Conservation (phyloP, 2,329 filamentous ascomycete genomes). For the Fusarium sp. region DNA sequence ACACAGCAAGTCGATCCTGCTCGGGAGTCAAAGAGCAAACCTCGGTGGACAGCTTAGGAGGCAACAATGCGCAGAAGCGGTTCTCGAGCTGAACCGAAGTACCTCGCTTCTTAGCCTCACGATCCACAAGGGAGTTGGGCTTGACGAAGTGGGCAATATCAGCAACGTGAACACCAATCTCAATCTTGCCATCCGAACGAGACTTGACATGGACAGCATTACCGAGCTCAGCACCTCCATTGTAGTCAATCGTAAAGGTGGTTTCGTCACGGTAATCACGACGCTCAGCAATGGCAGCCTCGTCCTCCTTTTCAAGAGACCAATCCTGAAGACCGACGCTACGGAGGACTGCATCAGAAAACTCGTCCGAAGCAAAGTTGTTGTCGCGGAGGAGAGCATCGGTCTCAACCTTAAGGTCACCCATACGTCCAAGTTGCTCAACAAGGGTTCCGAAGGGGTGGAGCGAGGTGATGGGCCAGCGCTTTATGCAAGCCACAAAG, state of each 20-base stretch:
- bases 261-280: conserved; percentile 92
- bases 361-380: conserved; percentile 98
- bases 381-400: conserved; percentile 97
- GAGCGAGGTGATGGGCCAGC: conserved; percentile 99
- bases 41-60: conserved; percentile 85
- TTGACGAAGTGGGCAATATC: conserved; percentile 98
- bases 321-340: conserved; percentile 94
- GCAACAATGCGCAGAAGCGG: conserved; percentile 87
- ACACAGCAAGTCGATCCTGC: conserved; percentile 91
- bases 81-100: conserved; percentile 96
- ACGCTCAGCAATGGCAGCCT: conserved; percentile 77
- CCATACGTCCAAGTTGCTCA: conserved; percentile 97
- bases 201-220: conserved; percentile 94
- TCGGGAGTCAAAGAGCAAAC: conserved; percentile 88
- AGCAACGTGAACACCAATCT: conserved; percentile 94
- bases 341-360: conserved; percentile 94
- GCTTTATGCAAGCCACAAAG: conserved; percentile 98
- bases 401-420: conserved; percentile 96
- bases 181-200: conserved; percentile 84
- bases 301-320: conserved; percentile 86
- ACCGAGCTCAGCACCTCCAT: conserved; percentile 87
- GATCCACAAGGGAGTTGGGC: conserved; percentile 92
- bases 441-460: conserved; percentile 98
- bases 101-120: conserved; percentile 97
- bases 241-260: conserved; percentile 92